phyloP scores from a whole-genome alignment of 1,284 basidiomycete species.

The Polyporus tsugae region DNA sequence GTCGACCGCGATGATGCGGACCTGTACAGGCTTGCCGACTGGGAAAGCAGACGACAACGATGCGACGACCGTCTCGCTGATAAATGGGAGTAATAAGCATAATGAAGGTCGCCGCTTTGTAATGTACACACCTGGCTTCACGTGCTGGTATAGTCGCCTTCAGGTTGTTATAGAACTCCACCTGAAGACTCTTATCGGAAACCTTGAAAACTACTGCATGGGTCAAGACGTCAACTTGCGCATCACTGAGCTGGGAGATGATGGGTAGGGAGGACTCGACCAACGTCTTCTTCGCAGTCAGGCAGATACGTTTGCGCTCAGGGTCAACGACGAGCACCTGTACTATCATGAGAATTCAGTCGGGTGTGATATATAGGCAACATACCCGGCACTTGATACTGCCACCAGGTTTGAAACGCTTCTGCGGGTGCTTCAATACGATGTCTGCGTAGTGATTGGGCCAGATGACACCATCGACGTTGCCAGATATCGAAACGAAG shows the following conservation, averaged over 20 bases:
- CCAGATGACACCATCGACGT: constrained; percentile 93
- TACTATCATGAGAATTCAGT: constrained; percentile 9
- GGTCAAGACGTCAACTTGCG: constrained; percentile 76
- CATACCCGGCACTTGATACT: constrained; percentile 88
- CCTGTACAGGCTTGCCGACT: constrained; percentile 87
- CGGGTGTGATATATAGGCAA: constrained; percentile 14
- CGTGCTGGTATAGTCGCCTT: constrained; percentile 85
- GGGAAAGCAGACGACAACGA: constrained; percentile 78
- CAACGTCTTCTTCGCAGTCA: constrained; percentile 95
- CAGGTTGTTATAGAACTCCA: constrained; percentile 92
- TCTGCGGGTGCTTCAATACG: constrained; percentile 89
- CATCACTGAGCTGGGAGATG: constrained; percentile 73
- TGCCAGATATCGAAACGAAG: constrained; percentile 87
- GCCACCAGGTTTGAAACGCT: constrained; percentile 88
- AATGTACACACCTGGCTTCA: constrained; percentile 74
- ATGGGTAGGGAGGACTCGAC: constrained; percentile 83
- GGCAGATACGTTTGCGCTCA: constrained; percentile 81
- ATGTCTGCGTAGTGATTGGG: constrained; percentile 97
- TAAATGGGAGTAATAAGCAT: constrained; percentile 13
- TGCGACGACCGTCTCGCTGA: constrained; percentile 68
- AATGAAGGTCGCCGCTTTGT: background rate
- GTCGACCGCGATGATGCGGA: constrained; percentile 84
- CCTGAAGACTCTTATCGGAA: constrained; percentile 79
- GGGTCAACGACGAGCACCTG: constrained; percentile 92
- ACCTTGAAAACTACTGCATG: constrained; percentile 89